These are phyloP conservation scores for Schwanniomyces etchellsii DNA, from an alignment of 1,139 yeast species.

Conservation along the genomic window DNA sequence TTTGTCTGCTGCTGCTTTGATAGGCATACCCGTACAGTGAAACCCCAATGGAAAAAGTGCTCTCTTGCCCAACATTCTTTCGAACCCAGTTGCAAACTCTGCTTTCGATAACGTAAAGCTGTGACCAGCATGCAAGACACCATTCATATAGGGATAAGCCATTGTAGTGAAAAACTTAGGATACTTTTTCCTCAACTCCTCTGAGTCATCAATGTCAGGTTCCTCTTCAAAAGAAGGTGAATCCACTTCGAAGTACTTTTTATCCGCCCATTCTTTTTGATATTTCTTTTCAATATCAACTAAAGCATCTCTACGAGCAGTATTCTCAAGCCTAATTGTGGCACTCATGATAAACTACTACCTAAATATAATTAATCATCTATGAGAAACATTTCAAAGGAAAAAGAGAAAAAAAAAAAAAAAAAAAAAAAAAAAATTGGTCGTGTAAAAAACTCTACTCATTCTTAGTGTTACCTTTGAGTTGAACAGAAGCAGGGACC, in stretches of 20 bases:
- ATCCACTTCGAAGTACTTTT: slow-evolving; percentile 76
- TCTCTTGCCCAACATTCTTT: slow-evolving; percentile 88
- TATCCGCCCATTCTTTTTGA: slow-evolving; percentile 83
- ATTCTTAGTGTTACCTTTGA: slow-evolving; percentile 1
- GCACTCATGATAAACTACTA: slow-evolving; percentile 29
- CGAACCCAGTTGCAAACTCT: slow-evolving; percentile 90
- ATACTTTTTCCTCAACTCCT: slow-evolving; percentile 67
- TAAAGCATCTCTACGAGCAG: slow-evolving; percentile 90
- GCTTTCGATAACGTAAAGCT: slow-evolving; percentile 92
- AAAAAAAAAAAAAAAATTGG: too few species aligned
- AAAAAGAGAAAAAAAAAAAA: background rate
- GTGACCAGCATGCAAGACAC: slow-evolving; percentile 97
- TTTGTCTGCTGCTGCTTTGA: slow-evolving; percentile 94
- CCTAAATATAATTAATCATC: background rate
- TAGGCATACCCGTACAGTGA: slow-evolving; percentile 99
- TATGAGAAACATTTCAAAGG: background rate
- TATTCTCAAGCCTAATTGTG: slow-evolving; percentile 43
- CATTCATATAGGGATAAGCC: slow-evolving; percentile 99
- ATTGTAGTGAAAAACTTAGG: slow-evolving; percentile 90
- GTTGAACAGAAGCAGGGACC: too few species aligned
- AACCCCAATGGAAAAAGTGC: slow-evolving; percentile 95
- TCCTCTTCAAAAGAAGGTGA: slow-evolving; percentile 75
- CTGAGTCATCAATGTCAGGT: slow-evolving; percentile 49
- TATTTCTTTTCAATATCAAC: slow-evolving; percentile 86
- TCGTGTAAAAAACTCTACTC: slow-evolving; percentile 9